Base-by-base conservation (phyloP, 306 rosid genomes). In the Citrullus amarus region DNA sequence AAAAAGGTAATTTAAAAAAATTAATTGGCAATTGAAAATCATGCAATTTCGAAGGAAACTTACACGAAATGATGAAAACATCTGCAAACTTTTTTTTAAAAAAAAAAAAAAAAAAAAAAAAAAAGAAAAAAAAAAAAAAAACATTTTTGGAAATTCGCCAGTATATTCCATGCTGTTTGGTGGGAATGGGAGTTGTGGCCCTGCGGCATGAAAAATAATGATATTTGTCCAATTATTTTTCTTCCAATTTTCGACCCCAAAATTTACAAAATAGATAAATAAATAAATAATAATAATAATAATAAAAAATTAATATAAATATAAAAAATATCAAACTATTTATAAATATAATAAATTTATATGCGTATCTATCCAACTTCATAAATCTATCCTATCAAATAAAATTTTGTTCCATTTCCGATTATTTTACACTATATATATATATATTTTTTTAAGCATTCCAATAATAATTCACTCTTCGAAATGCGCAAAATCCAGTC, bases 401-500 rank as follows among this genome's bases (percentile, higher is more conserved):
- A 25, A 25, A 25, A 25, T 25, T 25, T 25, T 25, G 28, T 25
- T 25, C 28, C 28, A 25, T 25, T 25, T 25, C 28, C 28, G 28
- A 25, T 1, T 25, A 25, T 25, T 25, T 25, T 25, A 25, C 28
- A 25, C 28, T 25, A 25, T 25, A 0, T 25, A 0, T 25, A 25
- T 25, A 0, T 25, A 0, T 1, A 0, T 25, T 25, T 25, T 25
- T 25, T 25, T 25, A 25, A 25, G 0, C 28, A 25, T 25, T 25
- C 28, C 28, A 25, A 25, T 25, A 16, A 41, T n/a, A 43, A 22
- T 15, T n/a, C 8, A 28, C 2, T 55, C 44, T 72, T 72, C 60
- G 28, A 30, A 72, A 15, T 72, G 60, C 77, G 77, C 9, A 30
- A 50, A 70, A 46, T 70, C 76, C 76, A 70, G 76, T 6, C n/a